Evolutionary conservation across 495 filamentous ascomycete genomes (phyloP).

Genomic region (Penicillium parvum): DNA sequence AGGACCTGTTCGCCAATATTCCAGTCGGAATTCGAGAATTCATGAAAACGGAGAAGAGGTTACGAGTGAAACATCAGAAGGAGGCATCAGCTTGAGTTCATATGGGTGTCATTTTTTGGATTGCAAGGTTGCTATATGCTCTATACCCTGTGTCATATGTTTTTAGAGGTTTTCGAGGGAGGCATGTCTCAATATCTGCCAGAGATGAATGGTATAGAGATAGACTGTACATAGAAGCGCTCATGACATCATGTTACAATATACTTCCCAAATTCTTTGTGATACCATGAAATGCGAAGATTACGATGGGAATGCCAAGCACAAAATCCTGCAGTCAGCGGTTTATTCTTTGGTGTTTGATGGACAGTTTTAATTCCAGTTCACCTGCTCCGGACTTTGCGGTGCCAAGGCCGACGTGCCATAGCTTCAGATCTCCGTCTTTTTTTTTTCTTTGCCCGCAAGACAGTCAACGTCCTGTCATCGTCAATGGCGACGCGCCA

Average conservation of each 20-base stretch:
- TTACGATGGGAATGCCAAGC: too few relatives aligned
- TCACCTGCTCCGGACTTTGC: too few relatives aligned
- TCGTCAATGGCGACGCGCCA: too few relatives aligned
- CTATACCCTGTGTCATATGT: conserved; percentile 13
- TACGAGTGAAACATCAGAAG: conserved; percentile 66
- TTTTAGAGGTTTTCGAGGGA: not conserved
- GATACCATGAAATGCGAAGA: too few relatives aligned
- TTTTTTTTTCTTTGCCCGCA: too few relatives aligned
- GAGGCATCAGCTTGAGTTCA: conserved; percentile 20
- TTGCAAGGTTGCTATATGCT: conserved; percentile 9
- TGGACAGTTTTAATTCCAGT: too few relatives aligned
- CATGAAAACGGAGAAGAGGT: conserved; percentile 92
- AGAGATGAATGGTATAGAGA: conserved; percentile 17
- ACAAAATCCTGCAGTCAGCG: too few relatives aligned
- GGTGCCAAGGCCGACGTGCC: too few relatives aligned
- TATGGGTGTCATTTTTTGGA: not conserved
- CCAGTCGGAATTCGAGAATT: conserved; percentile 95
- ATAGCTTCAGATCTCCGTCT: too few relatives aligned
- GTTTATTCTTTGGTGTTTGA: too few relatives aligned
- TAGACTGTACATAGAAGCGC: conserved; percentile 21
- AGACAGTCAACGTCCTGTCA: too few relatives aligned
- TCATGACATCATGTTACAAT: conserved; percentile 11
- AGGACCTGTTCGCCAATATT: conserved; percentile 70
- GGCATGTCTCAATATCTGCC: not conserved
- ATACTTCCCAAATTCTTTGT: too few relatives aligned